Conservation (phyloP, 352 stramenopile species). For the Pythium phragmiticola region DNA sequence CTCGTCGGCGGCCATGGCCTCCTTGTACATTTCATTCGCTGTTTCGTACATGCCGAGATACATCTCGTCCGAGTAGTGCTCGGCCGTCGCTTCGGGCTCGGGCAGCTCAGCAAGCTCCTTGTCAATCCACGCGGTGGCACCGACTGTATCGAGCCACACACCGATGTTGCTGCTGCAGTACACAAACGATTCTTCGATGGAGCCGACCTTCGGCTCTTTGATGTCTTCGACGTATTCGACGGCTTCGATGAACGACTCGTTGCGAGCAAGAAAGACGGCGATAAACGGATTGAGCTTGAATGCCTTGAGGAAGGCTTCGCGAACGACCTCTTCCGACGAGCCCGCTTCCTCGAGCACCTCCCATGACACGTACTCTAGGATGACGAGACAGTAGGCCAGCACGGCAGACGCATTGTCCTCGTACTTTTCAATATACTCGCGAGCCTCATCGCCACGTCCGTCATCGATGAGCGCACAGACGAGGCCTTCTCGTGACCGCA, state of each 20-base stretch:
- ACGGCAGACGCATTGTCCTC: slow-evolving; percentile 52
- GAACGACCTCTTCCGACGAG: slow-evolving; percentile 77
- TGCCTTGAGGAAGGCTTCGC: slow-evolving; percentile 62
- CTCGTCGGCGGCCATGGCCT: slow-evolving; percentile 42
- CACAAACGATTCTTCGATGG: slow-evolving; percentile 82
- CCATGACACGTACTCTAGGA: slow-evolving; percentile 88
- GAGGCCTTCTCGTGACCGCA: slow-evolving; percentile 66
- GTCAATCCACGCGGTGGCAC: slow-evolving; percentile 75
- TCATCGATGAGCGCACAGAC: slow-evolving; percentile 79
- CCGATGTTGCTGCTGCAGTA: slow-evolving; percentile 81
- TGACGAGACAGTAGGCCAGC: slow-evolving; percentile 79
- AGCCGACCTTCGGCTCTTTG: slow-evolving; percentile 57
- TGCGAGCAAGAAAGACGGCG: slow-evolving; percentile 71
- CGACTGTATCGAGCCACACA: slow-evolving; percentile 84
- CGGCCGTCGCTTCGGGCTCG: slow-evolving; percentile 44
- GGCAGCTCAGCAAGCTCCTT: slow-evolving; percentile 70
- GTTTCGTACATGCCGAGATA: slow-evolving; percentile 88
- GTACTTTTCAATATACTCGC: slow-evolving; percentile 67
- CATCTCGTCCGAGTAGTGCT: slow-evolving; percentile 73
- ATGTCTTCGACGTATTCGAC: slow-evolving; percentile 87
- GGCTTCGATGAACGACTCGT: slow-evolving; percentile 79
- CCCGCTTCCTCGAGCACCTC: slow-evolving; percentile 82
- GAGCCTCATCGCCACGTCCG: slow-evolving; percentile 68
- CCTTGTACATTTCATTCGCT: slow-evolving; percentile 84
- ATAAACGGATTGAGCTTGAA: slow-evolving; percentile 83